Percentiles rank a stretch among this genome's conserved stretches.
Evolutionary conservation across 345 rosid genomes (phyloP).

Genomic region (Stellera chamaejasme): DNA sequence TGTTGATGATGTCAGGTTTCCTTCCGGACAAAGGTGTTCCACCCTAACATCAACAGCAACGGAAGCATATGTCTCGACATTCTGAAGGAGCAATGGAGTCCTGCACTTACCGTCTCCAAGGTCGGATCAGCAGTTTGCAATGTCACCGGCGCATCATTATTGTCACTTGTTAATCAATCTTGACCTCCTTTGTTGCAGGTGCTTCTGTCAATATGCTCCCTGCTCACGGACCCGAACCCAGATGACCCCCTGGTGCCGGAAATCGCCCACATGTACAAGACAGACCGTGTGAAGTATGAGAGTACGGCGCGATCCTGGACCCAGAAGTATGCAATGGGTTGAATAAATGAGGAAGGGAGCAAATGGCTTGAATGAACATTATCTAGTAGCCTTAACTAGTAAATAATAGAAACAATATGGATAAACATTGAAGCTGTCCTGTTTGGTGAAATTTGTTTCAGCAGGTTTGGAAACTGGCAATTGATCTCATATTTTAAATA

Average conservation of each 20-base stretch:
- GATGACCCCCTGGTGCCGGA: slow-evolving; percentile 72
- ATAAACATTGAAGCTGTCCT: slow-evolving; percentile 9
- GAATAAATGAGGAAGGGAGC: slow-evolving; percentile 2
- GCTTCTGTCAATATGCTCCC: slow-evolving; percentile 61
- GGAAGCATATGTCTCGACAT: slow-evolving; percentile 74
- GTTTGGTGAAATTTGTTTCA: neutral
- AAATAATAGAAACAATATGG: slow-evolving; percentile 23
- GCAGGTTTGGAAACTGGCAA: neutral
- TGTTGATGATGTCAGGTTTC: slow-evolving; percentile 31
- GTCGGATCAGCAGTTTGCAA: slow-evolving; percentile 14
- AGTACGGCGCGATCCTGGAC: slow-evolving; percentile 59
- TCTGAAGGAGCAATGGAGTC: slow-evolving; percentile 75
- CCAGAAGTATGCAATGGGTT: slow-evolving; percentile 64
- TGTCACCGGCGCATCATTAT: too few species aligned
- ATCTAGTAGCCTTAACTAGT: slow-evolving; percentile 5
- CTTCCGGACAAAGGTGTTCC: slow-evolving; percentile 63
- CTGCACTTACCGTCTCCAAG: slow-evolving; percentile 66
- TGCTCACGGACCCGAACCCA: slow-evolving; percentile 66
- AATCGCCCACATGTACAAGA: slow-evolving; percentile 62
- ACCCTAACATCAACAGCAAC: slow-evolving; percentile 65
- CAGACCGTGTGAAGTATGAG: slow-evolving; percentile 63
- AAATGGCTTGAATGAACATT: neutral
- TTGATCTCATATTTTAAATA: too few species aligned
- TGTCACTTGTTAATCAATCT: neutral
- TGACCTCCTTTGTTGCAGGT: slow-evolving; percentile 25